Conservation (phyloP, 2,329 filamentous ascomycete genomes). For the Microsporum canis region DNA sequence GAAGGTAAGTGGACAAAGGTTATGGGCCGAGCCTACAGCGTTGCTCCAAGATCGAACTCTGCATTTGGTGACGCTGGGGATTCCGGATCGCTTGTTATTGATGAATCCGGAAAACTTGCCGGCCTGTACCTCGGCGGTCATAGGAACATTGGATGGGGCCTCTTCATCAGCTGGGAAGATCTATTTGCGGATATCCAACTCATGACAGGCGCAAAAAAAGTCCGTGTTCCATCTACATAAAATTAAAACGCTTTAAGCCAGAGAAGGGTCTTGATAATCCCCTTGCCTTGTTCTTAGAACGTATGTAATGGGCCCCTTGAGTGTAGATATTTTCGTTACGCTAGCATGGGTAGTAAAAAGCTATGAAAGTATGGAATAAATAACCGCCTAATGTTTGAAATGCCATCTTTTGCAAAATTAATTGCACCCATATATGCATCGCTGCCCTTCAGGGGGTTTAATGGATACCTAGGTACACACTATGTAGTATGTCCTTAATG, state of each 20-base stretch:
- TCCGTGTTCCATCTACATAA: not conserved
- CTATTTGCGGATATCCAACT: not conserved
- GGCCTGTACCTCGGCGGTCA: not conserved
- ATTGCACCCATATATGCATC: too few species aligned
- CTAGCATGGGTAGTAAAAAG: too few species aligned
- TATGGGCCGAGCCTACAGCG: not conserved
- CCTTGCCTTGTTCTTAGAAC: too few species aligned
- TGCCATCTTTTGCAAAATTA: too few species aligned
- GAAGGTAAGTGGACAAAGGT: constrained; percentile 4
- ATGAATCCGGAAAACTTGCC: not conserved
- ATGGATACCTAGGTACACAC: too few species aligned
- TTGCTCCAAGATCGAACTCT: not conserved
- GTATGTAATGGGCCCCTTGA: too few species aligned
- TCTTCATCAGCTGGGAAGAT: not conserved
- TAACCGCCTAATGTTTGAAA: too few species aligned
- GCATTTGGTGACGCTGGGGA: not conserved
- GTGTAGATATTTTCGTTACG: too few species aligned
- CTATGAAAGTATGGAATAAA: too few species aligned
- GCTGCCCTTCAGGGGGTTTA: too few species aligned
- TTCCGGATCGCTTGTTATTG: not conserved
- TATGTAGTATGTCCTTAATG: too few species aligned
- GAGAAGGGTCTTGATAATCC: too few species aligned
- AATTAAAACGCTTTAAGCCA: not conserved
- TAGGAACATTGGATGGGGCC: not conserved
- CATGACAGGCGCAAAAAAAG: not conserved